Evolutionary conservation across 140 eudicot species (phyloP).

Genomic region (Flaveria floridana): DNA sequence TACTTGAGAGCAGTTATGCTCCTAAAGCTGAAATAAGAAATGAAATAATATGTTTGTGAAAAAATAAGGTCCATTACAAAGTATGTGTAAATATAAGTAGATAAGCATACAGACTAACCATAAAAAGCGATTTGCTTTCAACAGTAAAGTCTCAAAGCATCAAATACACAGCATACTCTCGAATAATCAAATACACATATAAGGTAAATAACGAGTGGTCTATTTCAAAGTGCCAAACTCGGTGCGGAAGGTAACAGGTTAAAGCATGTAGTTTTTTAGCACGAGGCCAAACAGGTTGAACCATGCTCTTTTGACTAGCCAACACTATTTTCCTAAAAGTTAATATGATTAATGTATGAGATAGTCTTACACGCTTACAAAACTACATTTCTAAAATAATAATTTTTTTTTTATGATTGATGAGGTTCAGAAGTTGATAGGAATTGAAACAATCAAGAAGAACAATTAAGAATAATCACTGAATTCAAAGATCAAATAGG

Average conservation of each 20-base stretch:
- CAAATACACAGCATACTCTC: conserved; percentile 5
- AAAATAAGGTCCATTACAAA: conserved; percentile 5
- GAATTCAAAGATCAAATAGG: too few relatives aligned
- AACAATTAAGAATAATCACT: too few relatives aligned
- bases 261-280: not conserved
- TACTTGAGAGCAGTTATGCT: conserved; percentile 70
- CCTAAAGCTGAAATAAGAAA: conserved; percentile 54
- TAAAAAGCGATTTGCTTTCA: not conserved
- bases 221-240: not conserved
- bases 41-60: not conserved
- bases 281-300: not conserved
- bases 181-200: not conserved
- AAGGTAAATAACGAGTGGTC: not conserved
- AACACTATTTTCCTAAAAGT: conserved; percentile 2
- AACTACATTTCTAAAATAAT: not conserved
- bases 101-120: conserved; percentile 5
- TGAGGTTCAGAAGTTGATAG: too few relatives aligned
- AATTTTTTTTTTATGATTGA: too few relatives aligned
- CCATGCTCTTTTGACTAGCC: not conserved
- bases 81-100: not conserved
- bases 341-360: not conserved
- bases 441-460: too few relatives aligned
- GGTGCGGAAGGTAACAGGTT: not conserved
- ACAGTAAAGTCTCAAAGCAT: conserved; percentile 8
- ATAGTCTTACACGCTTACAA: not conserved